These are phyloP conservation scores for Rhodamnia argentea DNA, from an alignment of 345 rosid species.

Conservation along the genomic window DNA sequence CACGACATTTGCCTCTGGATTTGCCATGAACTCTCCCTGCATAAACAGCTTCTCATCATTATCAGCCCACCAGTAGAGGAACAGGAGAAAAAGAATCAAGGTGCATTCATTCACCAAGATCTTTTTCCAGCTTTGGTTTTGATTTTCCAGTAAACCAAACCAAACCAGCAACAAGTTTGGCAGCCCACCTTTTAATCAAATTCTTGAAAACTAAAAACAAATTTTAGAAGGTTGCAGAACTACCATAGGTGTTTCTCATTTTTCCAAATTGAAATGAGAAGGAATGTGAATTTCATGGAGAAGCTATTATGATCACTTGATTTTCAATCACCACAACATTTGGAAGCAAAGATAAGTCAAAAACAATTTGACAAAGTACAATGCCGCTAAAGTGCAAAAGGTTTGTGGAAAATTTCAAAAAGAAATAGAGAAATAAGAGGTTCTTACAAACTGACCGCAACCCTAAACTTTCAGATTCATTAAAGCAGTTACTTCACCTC, in stretches of 20 bases:
- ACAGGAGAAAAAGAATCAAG: background rate
- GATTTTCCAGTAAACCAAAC: background rate
- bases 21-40: conserved; percentile 40
- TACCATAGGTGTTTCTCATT: background rate
- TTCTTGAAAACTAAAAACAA: background rate
- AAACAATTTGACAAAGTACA: background rate
- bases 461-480: background rate
- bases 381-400: background rate
- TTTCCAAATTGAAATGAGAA: background rate
- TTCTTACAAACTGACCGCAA: background rate
- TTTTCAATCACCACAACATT: background rate
- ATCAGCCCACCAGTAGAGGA: background rate
- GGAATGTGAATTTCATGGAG: background rate
- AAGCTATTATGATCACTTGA: background rate
- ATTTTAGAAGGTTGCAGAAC: background rate
- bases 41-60: conserved; percentile 4
- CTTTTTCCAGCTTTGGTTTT: background rate
- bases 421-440: background rate
- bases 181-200: background rate
- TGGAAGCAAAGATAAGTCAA: background rate
- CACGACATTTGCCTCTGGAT: conserved; percentile 20
- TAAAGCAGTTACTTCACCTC: conserved; percentile 28
- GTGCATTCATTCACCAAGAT: background rate
- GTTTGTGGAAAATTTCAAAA: background rate
- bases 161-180: background rate